These are phyloP conservation scores for Exophiala viscosa DNA, from an alignment of 2,329 filamentous ascomycete species.

Conservation along the genomic window DNA sequence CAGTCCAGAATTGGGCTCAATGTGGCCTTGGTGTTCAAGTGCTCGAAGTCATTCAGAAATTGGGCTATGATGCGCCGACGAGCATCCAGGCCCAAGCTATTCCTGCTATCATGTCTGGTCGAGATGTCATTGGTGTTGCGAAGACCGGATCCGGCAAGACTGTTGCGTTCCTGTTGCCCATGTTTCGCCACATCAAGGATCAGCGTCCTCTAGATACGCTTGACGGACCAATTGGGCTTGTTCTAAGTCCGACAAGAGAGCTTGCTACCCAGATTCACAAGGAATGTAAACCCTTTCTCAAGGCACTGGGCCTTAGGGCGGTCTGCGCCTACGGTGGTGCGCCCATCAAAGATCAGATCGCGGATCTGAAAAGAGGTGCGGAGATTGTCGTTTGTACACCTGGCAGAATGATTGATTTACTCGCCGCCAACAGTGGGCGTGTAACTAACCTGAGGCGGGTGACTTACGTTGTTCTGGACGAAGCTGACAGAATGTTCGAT, in stretches of 20 bases:
- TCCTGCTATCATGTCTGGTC: slow-evolving; percentile 90
- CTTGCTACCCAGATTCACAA: slow-evolving; percentile 89
- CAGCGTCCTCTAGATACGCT: slow-evolving; percentile 75
- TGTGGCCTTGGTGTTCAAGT: slow-evolving; percentile 85
- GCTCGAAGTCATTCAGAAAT: slow-evolving; percentile 73
- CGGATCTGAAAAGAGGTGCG: slow-evolving; percentile 88
- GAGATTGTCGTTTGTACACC: slow-evolving; percentile 95
- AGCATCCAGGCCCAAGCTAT: slow-evolving; percentile 94
- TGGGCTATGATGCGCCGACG: slow-evolving; percentile 85
- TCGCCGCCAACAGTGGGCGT: slow-evolving; percentile 88
- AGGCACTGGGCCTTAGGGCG: slow-evolving; percentile 75
- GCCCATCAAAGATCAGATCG: slow-evolving; percentile 96
- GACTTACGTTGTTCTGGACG: slow-evolving; percentile 91
- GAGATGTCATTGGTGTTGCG: slow-evolving; percentile 92
- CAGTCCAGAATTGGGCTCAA: slow-evolving; percentile 94
- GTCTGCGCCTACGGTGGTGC: slow-evolving; percentile 94
- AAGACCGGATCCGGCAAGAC: slow-evolving; percentile 99
- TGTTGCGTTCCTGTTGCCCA: slow-evolving; percentile 87
- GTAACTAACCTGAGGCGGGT: slow-evolving; percentile 87
- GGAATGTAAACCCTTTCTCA: slow-evolving; percentile 92
- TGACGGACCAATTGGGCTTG: slow-evolving; percentile 82
- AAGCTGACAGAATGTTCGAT: slow-evolving; percentile 98
- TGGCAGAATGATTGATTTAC: slow-evolving; percentile 89
- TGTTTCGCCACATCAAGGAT: slow-evolving; percentile 97
- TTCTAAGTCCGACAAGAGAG: slow-evolving; percentile 93